These are phyloP conservation scores for Colletotrichum sp. DNA, from an alignment of 2,329 filamentous ascomycete genomes.

Conservation along the genomic window DNA sequence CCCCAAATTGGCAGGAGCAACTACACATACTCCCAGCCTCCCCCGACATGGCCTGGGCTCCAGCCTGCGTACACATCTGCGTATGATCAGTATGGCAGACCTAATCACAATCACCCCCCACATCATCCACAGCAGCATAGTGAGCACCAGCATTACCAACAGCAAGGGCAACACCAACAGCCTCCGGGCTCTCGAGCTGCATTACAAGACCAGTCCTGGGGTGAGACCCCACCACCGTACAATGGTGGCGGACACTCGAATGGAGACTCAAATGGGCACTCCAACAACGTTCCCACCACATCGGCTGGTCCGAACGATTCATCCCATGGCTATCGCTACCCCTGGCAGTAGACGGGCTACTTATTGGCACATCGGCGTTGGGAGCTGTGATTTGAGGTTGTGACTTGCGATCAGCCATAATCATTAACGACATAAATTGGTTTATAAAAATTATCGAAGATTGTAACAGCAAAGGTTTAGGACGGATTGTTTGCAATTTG, in stretches of 20 bases:
- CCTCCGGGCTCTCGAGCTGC: neutral
- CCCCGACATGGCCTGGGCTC: slow-evolving; percentile 11
- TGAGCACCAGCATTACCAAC: neutral
- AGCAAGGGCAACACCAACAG: neutral
- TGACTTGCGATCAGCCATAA: neutral
- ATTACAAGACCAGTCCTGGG: neutral
- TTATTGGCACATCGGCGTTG: neutral
- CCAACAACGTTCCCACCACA: neutral
- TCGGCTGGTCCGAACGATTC: slow-evolving; percentile 8
- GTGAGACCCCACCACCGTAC: neutral
- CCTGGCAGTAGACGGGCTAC: slow-evolving; percentile 21
- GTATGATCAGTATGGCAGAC: neutral
- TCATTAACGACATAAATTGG: neutral
- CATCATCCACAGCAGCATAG: neutral
- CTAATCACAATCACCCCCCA: neutral
- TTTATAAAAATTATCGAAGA: neutral
- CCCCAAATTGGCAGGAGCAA: neutral
- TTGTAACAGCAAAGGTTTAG: neutral
- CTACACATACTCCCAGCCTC: slow-evolving; percentile 13
- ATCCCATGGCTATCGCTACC: slow-evolving; percentile 15
- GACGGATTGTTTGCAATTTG: neutral
- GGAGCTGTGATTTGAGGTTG: neutral
- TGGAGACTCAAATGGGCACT: neutral
- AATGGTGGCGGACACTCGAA: slow-evolving; percentile 2
- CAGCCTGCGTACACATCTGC: slow-evolving; percentile 17